Conservation (phyloP, 2,329 filamentous ascomycete genomes). For the Leptographium lundbergii region DNA sequence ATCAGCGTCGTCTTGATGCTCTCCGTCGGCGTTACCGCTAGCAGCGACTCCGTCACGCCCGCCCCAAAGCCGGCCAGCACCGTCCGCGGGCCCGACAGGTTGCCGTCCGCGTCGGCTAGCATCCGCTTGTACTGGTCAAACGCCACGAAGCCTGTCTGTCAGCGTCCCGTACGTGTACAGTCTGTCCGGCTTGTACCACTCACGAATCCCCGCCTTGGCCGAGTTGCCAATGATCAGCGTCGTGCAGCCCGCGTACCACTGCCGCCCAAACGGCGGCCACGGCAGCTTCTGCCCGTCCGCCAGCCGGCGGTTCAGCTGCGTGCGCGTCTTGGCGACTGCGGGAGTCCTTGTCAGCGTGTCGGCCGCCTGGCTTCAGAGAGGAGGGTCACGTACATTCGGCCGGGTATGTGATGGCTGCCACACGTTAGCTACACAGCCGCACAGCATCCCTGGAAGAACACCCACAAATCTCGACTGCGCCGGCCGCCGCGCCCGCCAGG, state of each 20-base stretch:
- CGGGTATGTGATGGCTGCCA: constrained; percentile 71
- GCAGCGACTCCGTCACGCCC: constrained; percentile 81
- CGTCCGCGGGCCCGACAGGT: constrained; percentile 79
- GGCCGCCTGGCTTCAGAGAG: not conserved
- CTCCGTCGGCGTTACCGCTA: constrained; percentile 94
- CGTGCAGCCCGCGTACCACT: constrained; percentile 98
- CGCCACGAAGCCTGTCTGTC: constrained; percentile 63
- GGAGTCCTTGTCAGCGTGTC: not conserved
- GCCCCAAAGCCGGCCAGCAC: constrained; percentile 91
- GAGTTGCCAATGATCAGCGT: constrained; percentile 95
- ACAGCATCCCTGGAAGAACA: not conserved
- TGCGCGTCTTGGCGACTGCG: constrained; percentile 82
- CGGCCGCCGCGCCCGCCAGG: constrained; percentile 83
- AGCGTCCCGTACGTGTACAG: not conserved
- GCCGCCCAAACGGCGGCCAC: constrained; percentile 83
- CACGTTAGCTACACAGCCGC: constrained; percentile 14
- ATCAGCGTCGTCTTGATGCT: constrained; percentile 98
- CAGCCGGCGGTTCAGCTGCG: constrained; percentile 80
- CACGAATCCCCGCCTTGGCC: constrained; percentile 86
- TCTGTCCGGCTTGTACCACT: not conserved
- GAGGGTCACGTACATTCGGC: constrained; percentile 61
- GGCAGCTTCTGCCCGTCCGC: constrained; percentile 76
- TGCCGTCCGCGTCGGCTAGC: constrained; percentile 71
- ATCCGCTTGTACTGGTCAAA: constrained; percentile 89
- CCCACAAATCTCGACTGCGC: constrained; percentile 82